Base-by-base conservation (phyloP, 2,329 filamentous ascomycete species). In the Thielaviopsis musarum region DNA sequence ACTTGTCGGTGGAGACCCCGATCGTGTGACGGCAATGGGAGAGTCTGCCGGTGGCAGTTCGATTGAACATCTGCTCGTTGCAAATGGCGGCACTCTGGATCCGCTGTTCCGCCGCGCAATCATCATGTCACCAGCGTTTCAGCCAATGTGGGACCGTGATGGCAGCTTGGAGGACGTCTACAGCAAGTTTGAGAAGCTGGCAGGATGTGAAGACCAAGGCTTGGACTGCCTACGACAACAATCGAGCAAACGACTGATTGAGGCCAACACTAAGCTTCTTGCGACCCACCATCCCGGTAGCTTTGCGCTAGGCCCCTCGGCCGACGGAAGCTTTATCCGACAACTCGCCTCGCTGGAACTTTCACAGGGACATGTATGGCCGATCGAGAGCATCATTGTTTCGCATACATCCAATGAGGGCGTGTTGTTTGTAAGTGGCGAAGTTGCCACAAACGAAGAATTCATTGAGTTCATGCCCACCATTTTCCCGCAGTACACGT, bases 21-120 rank as follows among this genome's bases (percentile, higher is more conserved):
- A 65, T 3, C 63, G 68, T 3, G 74, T 79, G 5, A 77, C 73
- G 0, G 75, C 74, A 4, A 74, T 74, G 69, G 77, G 76, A 2
- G 73, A 78, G 63, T 77, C 73, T 9, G 76, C 77, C 0, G 77
- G 77, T 1, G 77, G 74, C 1, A 72, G 73, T 0, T 77, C 74
- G 4, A 73, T 79, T 56, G 64, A 77, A 55, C 75, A 78, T 59
- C 76, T 78, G 57, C 66, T 79, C 9, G 71, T 74, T n/a, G 70
- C 71, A 0, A 66, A 73, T 24, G 71, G 73, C 1, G 75, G 75
- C 1, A 68, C 66, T 5, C 65, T 69, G 17, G 69, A 75, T 53
- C 75, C 75, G 1, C 66, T 74, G 1, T 78, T 78, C 66, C 59
- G 57, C 10, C 60, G 59, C 10, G 69, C 66, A 52, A 67, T 72